These are phyloP conservation scores for Apiospora marii DNA, from an alignment of 2,329 filamentous ascomycete species.

Conservation along the genomic window DNA sequence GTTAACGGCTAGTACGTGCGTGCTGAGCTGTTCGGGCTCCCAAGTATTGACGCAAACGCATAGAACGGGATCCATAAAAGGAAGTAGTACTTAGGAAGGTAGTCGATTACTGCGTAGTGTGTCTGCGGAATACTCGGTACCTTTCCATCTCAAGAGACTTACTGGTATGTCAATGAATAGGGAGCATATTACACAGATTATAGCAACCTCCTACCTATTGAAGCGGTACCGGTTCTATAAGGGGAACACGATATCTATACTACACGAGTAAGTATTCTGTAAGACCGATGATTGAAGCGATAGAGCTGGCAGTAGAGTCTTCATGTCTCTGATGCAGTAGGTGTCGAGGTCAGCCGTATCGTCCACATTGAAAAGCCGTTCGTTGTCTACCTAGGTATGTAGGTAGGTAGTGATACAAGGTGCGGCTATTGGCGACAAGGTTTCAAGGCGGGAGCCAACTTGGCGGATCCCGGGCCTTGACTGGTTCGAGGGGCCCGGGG, in stretches of 20 bases:
- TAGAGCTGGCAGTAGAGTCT: not conserved
- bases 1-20: no score
- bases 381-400: not conserved
- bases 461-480: not conserved
- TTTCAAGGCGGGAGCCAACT: constrained; percentile 11
- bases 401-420: not conserved
- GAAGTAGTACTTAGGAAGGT: no score
- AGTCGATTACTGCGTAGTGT: no score
- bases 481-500: not conserved
- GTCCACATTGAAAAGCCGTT: not conserved
- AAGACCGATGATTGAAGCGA: not conserved
- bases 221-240: not conserved
- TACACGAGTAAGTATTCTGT: not conserved
- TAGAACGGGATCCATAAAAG: no score
- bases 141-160: no score
- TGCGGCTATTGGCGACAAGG: not conserved
- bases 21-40: no score
- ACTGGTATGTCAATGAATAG: no score
- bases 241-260: not conserved
- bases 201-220: not conserved
- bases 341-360: not conserved
- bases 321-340: not conserved
- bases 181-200: not conserved
- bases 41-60: no score
- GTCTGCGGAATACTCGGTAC: no score